Evolutionary conservation across 345 rosid genomes (phyloP), one percentile per base, ranked within the genome.

Genomic region (Lumnitzera littorea): DNA sequence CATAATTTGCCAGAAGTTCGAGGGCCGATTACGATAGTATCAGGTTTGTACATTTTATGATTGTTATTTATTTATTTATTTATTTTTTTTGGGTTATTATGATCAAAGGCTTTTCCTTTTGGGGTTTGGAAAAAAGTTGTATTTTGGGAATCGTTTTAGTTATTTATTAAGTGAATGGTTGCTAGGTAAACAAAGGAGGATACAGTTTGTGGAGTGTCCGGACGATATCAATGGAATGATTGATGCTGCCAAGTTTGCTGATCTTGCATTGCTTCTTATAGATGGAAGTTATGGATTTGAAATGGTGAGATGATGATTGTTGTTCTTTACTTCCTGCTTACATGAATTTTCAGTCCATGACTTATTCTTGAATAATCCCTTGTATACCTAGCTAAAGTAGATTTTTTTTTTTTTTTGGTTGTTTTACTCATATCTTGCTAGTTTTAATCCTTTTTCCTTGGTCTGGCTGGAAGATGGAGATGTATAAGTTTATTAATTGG

Each of bases 251-350:
- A 94, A 94, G 75, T 72, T 72, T 75, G 96, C 97, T 69, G 97
- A 94, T 82, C 69, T 94, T 62, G 97, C 97, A 24, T 53, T 94
- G 67, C 96, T 94, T 60, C 78, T 94, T 60, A 78, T 83, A 54
- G 97, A 90, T 61, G 99, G 91, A 75, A 92, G 99, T 76, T 92
- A 90, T 56, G 97, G 99, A 52, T 94, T 94, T 72, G 99, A 94
- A 82, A 94, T 91, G 96, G 96, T 91, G 67, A 77, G 80, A 57
- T 67, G 43, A 36, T 5, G 43, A 31, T 56, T 17, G 27, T 60
- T 55, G 49, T 53, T 31, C 3, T 24, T 4, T 3, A 58, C 36
- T 5, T 27, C 11, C 24, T 57, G 27, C 60, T 29, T 41, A 16
- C 13, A 62, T 36, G 57, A 31, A 17, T 50, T 11, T 27, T 27